phyloP scores from a whole-genome alignment of 225 moss, liverwort and hornwort species.

The Marchantia paleacea region DNA sequence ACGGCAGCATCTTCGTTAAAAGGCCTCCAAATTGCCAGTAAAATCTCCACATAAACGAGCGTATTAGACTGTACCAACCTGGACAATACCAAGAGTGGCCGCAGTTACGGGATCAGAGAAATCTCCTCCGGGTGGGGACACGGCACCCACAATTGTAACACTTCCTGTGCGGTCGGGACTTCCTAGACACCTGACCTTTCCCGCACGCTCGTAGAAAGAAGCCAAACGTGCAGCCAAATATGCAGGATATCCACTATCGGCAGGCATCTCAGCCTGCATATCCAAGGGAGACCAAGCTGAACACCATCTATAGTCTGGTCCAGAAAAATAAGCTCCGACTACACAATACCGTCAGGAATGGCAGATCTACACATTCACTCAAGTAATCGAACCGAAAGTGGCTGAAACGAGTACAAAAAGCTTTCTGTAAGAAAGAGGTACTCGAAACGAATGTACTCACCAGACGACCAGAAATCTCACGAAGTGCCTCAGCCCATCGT shows the following conservation, averaged over 20 bases:
- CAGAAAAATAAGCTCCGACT: not conserved
- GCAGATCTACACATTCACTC: not conserved
- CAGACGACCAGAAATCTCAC: conserved; percentile 96
- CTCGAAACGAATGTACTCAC: conserved; percentile 32
- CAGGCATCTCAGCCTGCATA: conserved; percentile 87
- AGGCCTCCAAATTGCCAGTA: not conserved
- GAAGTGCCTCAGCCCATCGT: conserved; percentile 98
- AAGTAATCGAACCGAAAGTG: not conserved
- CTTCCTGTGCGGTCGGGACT: conserved; percentile 90
- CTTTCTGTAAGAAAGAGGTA: not conserved
- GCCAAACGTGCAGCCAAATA: conserved; percentile 88
- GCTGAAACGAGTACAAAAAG: not conserved
- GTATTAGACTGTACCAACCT: conserved; percentile 43
- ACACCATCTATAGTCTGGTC: not conserved
- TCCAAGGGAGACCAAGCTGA: not conserved
- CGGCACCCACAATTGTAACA: conserved; percentile 93
- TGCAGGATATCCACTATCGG: conserved; percentile 98
- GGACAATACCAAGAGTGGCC: conserved; percentile 93
- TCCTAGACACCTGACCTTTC: conserved; percentile 89
- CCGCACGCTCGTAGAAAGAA: conserved; percentile 96
- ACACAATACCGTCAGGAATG: not conserved
- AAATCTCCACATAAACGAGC: not conserved
- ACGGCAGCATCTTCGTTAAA: not conserved
- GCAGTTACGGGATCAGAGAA: conserved; percentile 98
- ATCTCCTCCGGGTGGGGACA: conserved; percentile 98